phyloP scores from a whole-genome alignment of 2,329 filamentous ascomycete genomes.

The Calonectria fujianensis region DNA sequence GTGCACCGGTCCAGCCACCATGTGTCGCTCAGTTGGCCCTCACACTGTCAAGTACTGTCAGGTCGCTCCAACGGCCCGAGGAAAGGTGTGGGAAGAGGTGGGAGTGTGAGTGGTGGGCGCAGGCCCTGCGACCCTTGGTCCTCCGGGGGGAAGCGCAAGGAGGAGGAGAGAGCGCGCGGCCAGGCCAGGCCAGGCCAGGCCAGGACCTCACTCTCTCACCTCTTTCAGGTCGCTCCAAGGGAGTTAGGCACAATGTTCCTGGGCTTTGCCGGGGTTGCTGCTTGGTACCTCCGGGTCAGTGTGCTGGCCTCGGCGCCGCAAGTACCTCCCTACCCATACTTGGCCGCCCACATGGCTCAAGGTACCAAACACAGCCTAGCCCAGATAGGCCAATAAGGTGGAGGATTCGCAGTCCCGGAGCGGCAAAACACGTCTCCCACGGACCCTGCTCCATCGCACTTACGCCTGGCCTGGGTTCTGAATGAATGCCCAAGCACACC shows the following conservation, averaged over 20 bases:
- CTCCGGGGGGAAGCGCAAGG: neutral
- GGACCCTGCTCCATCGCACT: conserved; percentile 26
- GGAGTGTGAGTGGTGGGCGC: conserved; percentile 41
- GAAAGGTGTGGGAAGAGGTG: conserved; percentile 37
- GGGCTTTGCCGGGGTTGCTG: conserved; percentile 22
- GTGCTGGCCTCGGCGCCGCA: neutral
- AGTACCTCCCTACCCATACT: conserved; percentile 32
- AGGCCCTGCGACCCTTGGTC: conserved; percentile 4
- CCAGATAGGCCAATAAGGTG: conserved; percentile 18
- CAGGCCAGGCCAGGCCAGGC: conserved; percentile 42
- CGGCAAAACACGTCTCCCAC: conserved; percentile 27
- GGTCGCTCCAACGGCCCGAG: conserved; percentile 55
- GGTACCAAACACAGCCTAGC: conserved; percentile 33
- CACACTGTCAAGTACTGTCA: conserved; percentile 54
- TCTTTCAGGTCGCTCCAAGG: conserved; percentile 40
- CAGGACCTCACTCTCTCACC: conserved; percentile 29
- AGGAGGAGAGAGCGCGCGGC: conserved; percentile 22
- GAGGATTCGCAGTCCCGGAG: conserved; percentile 16
- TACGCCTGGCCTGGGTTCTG: conserved; percentile 28
- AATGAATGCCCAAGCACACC: conserved; percentile 36
- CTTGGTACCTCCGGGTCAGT: conserved; percentile 27
- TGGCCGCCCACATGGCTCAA: conserved; percentile 34
- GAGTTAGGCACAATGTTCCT: conserved; percentile 37
- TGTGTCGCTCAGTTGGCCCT: conserved; percentile 46
- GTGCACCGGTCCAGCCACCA: conserved; percentile 50